Conservation (phyloP, 2,329 filamentous ascomycete genomes). For the Phyllosticta citrichinensis region DNA sequence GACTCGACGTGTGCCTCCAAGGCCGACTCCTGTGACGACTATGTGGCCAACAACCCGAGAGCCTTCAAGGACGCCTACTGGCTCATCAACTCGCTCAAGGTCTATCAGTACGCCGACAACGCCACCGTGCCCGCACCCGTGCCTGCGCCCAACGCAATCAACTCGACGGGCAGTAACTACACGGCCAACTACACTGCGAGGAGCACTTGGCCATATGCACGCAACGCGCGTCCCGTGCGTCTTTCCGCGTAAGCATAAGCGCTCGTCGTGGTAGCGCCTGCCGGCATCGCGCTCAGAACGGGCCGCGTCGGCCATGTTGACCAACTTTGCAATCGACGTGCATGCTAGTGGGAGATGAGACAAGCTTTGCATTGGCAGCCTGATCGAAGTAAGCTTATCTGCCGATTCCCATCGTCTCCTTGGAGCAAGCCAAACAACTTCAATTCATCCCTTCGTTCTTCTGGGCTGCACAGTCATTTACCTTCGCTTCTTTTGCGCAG, state of each 20-base stretch:
- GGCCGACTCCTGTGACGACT: slow-evolving; percentile 58
- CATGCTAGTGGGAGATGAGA: too few relatives aligned
- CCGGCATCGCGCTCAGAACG: too few relatives aligned
- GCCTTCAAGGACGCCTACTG: slow-evolving; percentile 69
- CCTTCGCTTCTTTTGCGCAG: neutral
- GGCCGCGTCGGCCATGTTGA: too few relatives aligned
- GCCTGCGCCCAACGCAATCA: neutral
- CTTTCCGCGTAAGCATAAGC: neutral
- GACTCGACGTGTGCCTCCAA: slow-evolving; percentile 45
- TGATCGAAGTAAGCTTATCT: neutral
- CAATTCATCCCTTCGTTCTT: neutral
- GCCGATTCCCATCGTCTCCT: too few relatives aligned
- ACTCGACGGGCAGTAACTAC: neutral
- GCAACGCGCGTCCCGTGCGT: neutral
- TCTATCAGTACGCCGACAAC: slow-evolving; percentile 18
- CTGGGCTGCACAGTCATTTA: neutral
- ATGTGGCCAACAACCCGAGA: slow-evolving; percentile 58
- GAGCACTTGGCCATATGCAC: neutral
- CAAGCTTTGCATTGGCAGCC: too few relatives aligned
- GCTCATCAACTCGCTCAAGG: slow-evolving; percentile 45
- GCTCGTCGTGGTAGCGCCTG: too few relatives aligned
- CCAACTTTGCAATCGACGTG: too few relatives aligned
- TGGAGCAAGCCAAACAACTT: too few relatives aligned
- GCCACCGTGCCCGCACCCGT: neutral
- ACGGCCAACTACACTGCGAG: neutral